These are phyloP conservation scores for Hyaloscypha variabilis DNA, from an alignment of 495 filamentous ascomycete genomes.

Conservation along the genomic window DNA sequence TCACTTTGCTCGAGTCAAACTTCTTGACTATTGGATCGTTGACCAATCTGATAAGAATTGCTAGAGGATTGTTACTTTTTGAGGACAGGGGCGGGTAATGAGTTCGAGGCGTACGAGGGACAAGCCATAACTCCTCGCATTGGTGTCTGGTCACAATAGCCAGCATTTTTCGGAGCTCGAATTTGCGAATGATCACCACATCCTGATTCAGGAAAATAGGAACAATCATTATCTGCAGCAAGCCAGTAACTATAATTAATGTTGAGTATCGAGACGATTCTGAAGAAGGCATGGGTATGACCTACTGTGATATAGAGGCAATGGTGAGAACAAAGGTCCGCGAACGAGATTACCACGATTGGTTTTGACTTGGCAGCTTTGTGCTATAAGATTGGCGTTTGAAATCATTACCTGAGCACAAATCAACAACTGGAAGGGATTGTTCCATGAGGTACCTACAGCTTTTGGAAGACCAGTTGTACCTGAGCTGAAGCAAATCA, in stretches of 20 bases:
- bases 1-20: slow-evolving; percentile 59
- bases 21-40: slow-evolving; percentile 63
- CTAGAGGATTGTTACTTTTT: too few relatives aligned
- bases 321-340: too few relatives aligned
- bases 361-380: slow-evolving; percentile 61
- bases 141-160: slow-evolving; percentile 51
- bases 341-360: too few relatives aligned
- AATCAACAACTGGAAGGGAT: neutral
- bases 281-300: slow-evolving; percentile 14
- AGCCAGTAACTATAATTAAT: slow-evolving; percentile 41
- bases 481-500: slow-evolving; percentile 81
- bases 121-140: slow-evolving; percentile 63
- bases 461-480: slow-evolving; percentile 92
- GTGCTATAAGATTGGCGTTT: slow-evolving; percentile 65
- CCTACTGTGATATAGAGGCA: too few relatives aligned
- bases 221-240: slow-evolving; percentile 62
- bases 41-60: slow-evolving; percentile 68
- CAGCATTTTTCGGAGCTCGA: slow-evolving; percentile 60
- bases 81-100: too few relatives aligned
- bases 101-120: too few relatives aligned
- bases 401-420: slow-evolving; percentile 56
- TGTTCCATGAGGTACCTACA: slow-evolving; percentile 42
- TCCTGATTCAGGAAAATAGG: slow-evolving; percentile 57
- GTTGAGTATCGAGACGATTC: slow-evolving; percentile 19
- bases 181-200: slow-evolving; percentile 60